A percentile compares a stretch with the other conserved stretches of the same genome.
Evolutionary conservation across 306 rosid species (phyloP).

Genomic region (Gleditsia sinensis): DNA sequence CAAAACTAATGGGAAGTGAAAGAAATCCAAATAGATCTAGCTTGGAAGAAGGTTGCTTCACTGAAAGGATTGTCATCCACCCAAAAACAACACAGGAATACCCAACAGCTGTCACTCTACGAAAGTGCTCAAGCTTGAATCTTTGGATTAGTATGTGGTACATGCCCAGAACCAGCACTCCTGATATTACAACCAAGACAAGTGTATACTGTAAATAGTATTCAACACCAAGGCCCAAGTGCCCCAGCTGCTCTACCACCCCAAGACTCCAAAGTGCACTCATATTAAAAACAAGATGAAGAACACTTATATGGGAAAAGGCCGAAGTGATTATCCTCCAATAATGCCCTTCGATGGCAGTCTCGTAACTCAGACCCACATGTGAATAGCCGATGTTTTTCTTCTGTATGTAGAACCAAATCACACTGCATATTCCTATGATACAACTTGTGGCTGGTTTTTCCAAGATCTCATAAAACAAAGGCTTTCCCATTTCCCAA

Average conservation of each 20-base stretch:
- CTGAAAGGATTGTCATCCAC: constrained; percentile 97
- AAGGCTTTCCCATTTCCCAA: constrained; percentile 82
- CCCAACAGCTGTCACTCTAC: constrained; percentile 90
- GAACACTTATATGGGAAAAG: constrained; percentile 84
- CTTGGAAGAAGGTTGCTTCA: constrained; percentile 90
- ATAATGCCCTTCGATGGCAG: constrained; percentile 84
- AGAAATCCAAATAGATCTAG: constrained; percentile 92
- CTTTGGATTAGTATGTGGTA: constrained; percentile 84
- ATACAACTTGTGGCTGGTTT: constrained; percentile 88
- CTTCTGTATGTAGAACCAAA: constrained; percentile 94
- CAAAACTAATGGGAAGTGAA: constrained; percentile 95
- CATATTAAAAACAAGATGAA: constrained; percentile 96
- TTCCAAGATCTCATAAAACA: constrained; percentile 86
- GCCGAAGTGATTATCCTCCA: constrained; percentile 97
- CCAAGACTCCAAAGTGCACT: constrained; percentile 99
- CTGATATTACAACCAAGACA: constrained; percentile 79
- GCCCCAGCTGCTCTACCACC: constrained; percentile 70
- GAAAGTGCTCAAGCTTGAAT: constrained; percentile 85
- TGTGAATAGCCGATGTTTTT: constrained; percentile 91
- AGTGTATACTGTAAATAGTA: constrained; percentile 94
- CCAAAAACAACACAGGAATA: constrained; percentile 99
- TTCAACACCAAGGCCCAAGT: constrained; percentile 76
- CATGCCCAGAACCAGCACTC: constrained; percentile 71
- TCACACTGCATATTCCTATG: constrained; percentile 80
- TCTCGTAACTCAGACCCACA: constrained; percentile 92